Base-by-base conservation (phyloP, 1,284 basidiomycete species). In the Ganoderma sp. region DNA sequence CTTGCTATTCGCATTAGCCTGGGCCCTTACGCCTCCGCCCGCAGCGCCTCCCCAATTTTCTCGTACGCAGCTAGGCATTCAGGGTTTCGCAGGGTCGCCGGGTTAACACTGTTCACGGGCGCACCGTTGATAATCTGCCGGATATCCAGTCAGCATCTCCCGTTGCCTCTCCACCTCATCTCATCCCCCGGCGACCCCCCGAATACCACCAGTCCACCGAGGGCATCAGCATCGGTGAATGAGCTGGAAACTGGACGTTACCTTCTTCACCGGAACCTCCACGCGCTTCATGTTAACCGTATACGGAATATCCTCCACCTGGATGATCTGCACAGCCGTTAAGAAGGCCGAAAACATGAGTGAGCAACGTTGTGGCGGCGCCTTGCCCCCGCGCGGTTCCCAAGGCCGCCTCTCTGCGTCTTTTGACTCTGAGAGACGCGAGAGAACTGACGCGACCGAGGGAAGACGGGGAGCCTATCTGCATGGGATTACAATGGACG, bases 251-350 rank as follows among this genome's bases (percentile, higher is more conserved):
- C 10, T 8, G 37, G 32, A 65, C 48, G 64, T 70, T 43, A 90
- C 89, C 85, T 94, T 94, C 79, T 93, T 94, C 41, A 93, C 89
- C 10, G 91, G 86, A 14, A 94, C 91, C 79, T 96, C 95, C 62
- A 96, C 92, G 57, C 90, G 87, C 78, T 96, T 97, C 42, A 91
- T 91, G 72, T 96, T 96, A 65, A 95, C 81, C 15, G 95, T 97
- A 78, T 95, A 92, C 17, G 94, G 94, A 37, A 95, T 87, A 77
- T 94, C 93, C 12, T 78, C 72, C 4, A 91, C 91, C 75, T 89
- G 87, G 19, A 93, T 80, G 68, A 94, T 88, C 86, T 91, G 78
- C 72, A 71, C 68, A 62, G 67, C 68, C 65, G 63, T 28, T 37
- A 25, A 58, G 60, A 58, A 45, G 37, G 28, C 42, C 63, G 42